Evolutionary conservation across 441 rosid species (phyloP).

Genomic region (Arabidopsis hybrid): DNA sequence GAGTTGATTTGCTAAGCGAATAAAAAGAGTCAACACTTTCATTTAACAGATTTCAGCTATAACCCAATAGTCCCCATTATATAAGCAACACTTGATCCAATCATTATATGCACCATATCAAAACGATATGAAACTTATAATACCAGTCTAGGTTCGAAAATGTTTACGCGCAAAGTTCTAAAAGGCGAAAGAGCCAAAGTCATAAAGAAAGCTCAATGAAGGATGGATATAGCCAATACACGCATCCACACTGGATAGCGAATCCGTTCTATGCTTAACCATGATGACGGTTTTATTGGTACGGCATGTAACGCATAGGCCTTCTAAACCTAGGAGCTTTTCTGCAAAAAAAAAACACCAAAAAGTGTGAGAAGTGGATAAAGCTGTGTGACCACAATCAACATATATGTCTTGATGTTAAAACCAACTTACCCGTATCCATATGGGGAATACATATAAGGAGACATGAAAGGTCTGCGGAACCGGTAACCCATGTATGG

Average conservation of each 20-base stretch:
- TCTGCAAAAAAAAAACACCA: conserved; percentile 52
- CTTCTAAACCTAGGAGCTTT: conserved; percentile 91
- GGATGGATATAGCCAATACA: conserved; percentile 23
- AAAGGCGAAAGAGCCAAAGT: conserved; percentile 22
- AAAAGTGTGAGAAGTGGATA: neutral
- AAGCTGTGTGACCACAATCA: neutral
- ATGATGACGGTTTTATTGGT: conserved; percentile 51
- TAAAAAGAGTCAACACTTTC: neutral
- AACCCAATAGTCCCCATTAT: neutral
- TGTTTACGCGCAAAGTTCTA: conserved; percentile 30
- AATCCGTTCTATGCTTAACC: conserved; percentile 7
- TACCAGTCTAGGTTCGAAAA: conserved; percentile 24
- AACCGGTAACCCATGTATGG: conserved; percentile 70
- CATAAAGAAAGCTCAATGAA: conserved; percentile 27
- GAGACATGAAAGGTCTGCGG: conserved; percentile 79
- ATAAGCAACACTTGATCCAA: conserved; percentile 14
- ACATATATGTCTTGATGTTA: neutral
- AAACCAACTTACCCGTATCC: conserved; percentile 73
- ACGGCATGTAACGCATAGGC: conserved; percentile 90
- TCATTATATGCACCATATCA: conserved; percentile 26
- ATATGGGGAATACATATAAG: conserved; percentile 82
- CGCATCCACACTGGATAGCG: neutral
- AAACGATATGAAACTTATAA: conserved; percentile 32
- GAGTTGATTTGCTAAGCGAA: neutral
- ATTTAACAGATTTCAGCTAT: neutral